These are phyloP conservation scores for Penicillium paxilli DNA, from an alignment of 495 filamentous ascomycete genomes.

Conservation along the genomic window DNA sequence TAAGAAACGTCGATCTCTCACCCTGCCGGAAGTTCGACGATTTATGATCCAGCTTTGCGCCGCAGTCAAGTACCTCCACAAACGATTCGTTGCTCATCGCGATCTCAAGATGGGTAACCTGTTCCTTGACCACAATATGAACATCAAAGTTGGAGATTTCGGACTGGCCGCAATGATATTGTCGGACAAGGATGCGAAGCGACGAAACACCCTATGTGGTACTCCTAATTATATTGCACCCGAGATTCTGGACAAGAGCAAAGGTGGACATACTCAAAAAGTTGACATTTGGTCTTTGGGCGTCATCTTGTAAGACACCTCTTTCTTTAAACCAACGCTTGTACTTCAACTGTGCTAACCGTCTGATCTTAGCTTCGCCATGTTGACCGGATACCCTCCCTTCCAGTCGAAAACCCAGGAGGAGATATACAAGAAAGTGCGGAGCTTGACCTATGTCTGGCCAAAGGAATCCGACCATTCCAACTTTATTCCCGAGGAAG, in stretches of 20 bases:
- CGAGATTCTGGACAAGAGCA: constrained; percentile 76
- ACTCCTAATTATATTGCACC: constrained; percentile 99
- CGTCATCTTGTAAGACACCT: constrained; percentile 75
- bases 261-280: constrained; percentile 85
- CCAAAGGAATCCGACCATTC: constrained; percentile 53
- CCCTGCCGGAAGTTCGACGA: constrained; percentile 86
- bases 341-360: background rate
- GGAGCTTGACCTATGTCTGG: constrained; percentile 74
- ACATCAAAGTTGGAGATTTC: constrained; percentile 97
- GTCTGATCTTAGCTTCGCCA: constrained; percentile 59
- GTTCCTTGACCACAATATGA: constrained; percentile 95
- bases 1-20: constrained; percentile 79
- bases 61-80: constrained; percentile 96
- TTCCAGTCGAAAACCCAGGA: constrained; percentile 86
- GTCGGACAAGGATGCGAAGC: constrained; percentile 78
- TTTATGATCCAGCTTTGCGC: constrained; percentile 93
- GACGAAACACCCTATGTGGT: constrained; percentile 89
- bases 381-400: constrained; percentile 86
- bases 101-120: constrained; percentile 98
- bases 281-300: constrained; percentile 98
- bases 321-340: too few species aligned
- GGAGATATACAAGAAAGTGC: constrained; percentile 79
- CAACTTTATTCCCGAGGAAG: constrained; percentile 56
- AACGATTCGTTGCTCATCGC: constrained; percentile 90
- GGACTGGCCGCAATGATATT: constrained; percentile 91